Evolutionary conservation across 345 rosid genomes (phyloP).

Genomic region (Populus euphratica): DNA sequence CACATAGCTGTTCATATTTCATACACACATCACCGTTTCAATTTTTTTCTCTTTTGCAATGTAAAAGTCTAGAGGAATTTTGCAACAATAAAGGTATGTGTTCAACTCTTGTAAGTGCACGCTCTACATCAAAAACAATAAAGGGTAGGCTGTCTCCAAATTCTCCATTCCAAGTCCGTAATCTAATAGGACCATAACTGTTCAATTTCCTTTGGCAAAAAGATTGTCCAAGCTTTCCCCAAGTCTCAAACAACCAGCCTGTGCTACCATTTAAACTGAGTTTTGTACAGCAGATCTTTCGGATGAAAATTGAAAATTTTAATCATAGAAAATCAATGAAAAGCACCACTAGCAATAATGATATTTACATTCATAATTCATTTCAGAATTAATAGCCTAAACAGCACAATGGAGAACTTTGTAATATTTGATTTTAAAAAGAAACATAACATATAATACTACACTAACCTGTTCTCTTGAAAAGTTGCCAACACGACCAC

Average conservation of each 20-base stretch:
- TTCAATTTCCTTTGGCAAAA: too few species aligned
- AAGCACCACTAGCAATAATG: not conserved
- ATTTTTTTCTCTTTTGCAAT: not conserved
- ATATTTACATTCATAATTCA: too few species aligned
- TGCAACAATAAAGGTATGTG: not conserved
- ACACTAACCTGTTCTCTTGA: conserved; percentile 91
- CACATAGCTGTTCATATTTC: not conserved
- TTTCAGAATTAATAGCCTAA: not conserved
- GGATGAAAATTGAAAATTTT: not conserved
- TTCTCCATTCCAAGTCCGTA: too few species aligned
- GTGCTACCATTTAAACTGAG: not conserved
- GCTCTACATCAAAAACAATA: not conserved
- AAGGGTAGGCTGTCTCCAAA: too few species aligned
- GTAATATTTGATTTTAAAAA: not conserved
- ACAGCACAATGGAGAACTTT: not conserved
- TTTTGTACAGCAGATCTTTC: not conserved
- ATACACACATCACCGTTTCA: not conserved
- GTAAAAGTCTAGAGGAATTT: not conserved
- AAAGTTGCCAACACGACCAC: conserved; percentile 97
- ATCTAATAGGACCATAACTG: too few species aligned
- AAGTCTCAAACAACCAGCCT: not conserved
- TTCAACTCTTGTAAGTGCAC: not conserved
- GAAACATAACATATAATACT: not conserved
- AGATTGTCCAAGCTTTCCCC: too few species aligned
- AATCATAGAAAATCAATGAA: not conserved